These are phyloP conservation scores for Cercospora berteroae DNA, from an alignment of 2,329 filamentous ascomycete genomes.

Conservation along the genomic window DNA sequence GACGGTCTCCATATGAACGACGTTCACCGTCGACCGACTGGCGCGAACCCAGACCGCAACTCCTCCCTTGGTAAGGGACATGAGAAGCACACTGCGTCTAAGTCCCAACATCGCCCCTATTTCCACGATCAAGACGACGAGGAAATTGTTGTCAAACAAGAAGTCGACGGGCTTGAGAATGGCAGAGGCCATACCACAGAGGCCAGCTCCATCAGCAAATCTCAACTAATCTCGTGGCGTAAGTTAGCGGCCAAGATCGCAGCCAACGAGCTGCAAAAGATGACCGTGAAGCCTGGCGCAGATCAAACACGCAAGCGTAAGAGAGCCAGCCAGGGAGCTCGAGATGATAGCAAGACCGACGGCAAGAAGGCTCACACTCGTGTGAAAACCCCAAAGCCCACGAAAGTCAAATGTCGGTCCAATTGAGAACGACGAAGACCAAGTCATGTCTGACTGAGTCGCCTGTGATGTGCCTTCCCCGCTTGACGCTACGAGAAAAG, in stretches of 20 bases:
- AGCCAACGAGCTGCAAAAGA: conserved; percentile 9
- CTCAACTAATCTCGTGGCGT: conserved; percentile 18
- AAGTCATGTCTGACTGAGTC: neutral
- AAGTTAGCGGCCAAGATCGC: conserved; percentile 13
- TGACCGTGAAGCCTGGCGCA: neutral
- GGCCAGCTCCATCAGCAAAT: conserved; percentile 1
- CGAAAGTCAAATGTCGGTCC: neutral
- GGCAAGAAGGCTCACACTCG: conserved; percentile 17
- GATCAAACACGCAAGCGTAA: neutral
- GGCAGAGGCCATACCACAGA: neutral
- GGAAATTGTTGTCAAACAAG: neutral
- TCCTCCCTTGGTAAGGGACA: neutral
- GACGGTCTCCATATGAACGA: too few species aligned
- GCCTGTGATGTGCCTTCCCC: neutral
- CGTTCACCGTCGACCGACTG: too few species aligned
- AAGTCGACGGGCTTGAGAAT: too few species aligned
- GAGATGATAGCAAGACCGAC: conserved; percentile 2
- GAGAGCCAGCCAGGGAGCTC: neutral
- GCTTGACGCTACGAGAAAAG: neutral
- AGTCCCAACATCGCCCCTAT: neutral
- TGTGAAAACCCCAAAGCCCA: neutral
- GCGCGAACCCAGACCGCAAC: too few species aligned
- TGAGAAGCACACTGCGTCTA: neutral
- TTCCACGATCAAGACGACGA: neutral
- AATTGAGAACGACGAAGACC: neutral